Conservation (phyloP, 352 stramenopile genomes). For the Globisporangium cederbergense region DNA sequence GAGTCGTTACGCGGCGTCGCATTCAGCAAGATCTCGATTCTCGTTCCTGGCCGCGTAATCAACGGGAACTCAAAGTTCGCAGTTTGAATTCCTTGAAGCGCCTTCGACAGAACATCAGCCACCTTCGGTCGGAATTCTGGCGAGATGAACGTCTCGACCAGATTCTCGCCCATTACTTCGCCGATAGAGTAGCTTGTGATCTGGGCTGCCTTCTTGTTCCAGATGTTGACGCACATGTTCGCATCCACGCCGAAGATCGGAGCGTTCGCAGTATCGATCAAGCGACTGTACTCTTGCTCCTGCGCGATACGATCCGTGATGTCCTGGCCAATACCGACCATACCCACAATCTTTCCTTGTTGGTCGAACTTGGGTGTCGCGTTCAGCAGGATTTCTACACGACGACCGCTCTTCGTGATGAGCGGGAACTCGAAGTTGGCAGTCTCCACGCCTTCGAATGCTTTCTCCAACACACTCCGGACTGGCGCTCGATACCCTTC, state of each 20-base stretch:
- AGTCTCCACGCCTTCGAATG: too few relatives aligned
- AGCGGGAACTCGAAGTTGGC: slow-evolving; percentile 73
- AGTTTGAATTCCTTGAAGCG: slow-evolving; percentile 67
- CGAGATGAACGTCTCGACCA: slow-evolving; percentile 85
- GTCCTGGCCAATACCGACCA: slow-evolving; percentile 77
- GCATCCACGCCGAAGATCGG: slow-evolving; percentile 66
- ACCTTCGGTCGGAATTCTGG: slow-evolving; percentile 65
- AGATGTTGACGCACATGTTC: slow-evolving; percentile 81
- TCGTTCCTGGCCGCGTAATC: slow-evolving; percentile 57
- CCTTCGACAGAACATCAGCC: slow-evolving; percentile 68
- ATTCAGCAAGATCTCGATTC: slow-evolving; percentile 75
- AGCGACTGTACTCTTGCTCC: slow-evolving; percentile 39
- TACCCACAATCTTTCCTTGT: slow-evolving; percentile 58
- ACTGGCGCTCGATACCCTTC: too few relatives aligned
- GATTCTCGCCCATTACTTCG: slow-evolving; percentile 84
- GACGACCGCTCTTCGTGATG: slow-evolving; percentile 50
- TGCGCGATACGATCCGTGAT: slow-evolving; percentile 44
- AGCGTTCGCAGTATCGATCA: slow-evolving; percentile 71
- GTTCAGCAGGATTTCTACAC: slow-evolving; percentile 76
- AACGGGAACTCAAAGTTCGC: slow-evolving; percentile 90
- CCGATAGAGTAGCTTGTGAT: slow-evolving; percentile 87
- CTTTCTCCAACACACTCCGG: too few relatives aligned
- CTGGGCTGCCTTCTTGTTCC: slow-evolving; percentile 87
- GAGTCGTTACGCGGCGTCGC: slow-evolving; percentile 65
- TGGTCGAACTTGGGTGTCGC: slow-evolving; percentile 57